phyloP scores from a whole-genome alignment of 148 eudicot genomes.

The Rhododendron williamsianum region DNA sequence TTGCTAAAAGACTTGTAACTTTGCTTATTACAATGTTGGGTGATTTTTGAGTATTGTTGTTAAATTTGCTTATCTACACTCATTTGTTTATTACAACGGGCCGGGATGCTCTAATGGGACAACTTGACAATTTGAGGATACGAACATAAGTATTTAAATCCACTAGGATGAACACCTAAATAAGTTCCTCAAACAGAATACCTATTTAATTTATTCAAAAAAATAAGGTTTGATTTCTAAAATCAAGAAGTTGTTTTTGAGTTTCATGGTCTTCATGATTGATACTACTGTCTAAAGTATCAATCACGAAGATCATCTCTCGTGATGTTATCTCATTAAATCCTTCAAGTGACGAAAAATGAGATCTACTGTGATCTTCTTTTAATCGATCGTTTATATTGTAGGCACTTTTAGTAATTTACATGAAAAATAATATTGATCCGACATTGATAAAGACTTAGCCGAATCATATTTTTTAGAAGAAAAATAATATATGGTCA shows the following conservation, averaged over 20 bases:
- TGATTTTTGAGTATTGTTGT: no score
- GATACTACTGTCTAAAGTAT: background rate
- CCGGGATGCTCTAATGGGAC: no score
- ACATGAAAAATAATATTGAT: background rate
- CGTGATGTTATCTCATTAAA: background rate
- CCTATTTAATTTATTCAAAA: no score
- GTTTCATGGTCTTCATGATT: background rate
- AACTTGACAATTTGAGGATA: no score
- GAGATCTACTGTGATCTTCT: background rate
- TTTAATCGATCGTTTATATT: background rate
- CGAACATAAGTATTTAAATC: no score
- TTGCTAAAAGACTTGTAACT: no score
- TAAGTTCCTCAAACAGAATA: no score
- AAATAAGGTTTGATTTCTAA: background rate
- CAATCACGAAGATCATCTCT: background rate
- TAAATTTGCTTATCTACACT: no score
- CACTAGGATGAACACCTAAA: no score
- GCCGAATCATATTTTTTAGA: background rate
- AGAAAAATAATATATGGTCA: background rate
- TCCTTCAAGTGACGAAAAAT: background rate
- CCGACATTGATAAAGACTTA: background rate
- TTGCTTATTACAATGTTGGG: no score
- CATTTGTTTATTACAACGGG: no score
- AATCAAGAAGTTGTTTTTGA: background rate
- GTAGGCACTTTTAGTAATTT: background rate